Conservation (phyloP, 75 land plant genomes). For the Gnetum montanum region DNA sequence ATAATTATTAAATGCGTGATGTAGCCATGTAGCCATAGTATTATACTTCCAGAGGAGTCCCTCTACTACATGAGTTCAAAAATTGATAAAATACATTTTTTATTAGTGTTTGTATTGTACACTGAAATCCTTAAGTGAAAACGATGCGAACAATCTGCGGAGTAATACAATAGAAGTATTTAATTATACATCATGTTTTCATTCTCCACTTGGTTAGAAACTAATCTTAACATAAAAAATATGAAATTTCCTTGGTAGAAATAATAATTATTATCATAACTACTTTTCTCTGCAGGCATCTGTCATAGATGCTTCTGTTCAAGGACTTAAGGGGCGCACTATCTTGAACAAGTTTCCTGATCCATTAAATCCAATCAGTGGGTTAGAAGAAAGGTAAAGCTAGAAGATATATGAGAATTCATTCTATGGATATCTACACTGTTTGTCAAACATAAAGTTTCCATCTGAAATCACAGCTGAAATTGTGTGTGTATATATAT, state of each 20-base stretch:
- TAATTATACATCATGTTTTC: too few species aligned
- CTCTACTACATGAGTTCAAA: too few species aligned
- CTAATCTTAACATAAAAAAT: neutral
- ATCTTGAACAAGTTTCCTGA: conserved; percentile 84
- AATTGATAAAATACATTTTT: too few species aligned
- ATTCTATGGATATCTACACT: neutral
- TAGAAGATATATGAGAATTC: neutral
- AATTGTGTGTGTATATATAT: too few species aligned
- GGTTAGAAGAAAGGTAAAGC: conserved; percentile 73
- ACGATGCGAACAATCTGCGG: too few species aligned
- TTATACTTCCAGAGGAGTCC: too few species aligned
- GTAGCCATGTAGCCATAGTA: too few species aligned
- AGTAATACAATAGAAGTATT: too few species aligned
- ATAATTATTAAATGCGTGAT: too few species aligned
- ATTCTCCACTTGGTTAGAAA: neutral
- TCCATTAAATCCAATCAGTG: conserved; percentile 75
- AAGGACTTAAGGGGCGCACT: conserved; percentile 86
- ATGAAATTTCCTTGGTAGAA: neutral
- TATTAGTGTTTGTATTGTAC: too few species aligned
- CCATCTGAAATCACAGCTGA: neutral
- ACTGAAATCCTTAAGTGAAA: too few species aligned
- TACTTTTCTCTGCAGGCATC: conserved; percentile 72
- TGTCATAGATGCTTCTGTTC: conserved; percentile 49
- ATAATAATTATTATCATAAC: neutral
- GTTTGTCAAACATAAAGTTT: too few species aligned